These are phyloP conservation scores for Periconia sp. DNA, from an alignment of 2,329 filamentous ascomycete genomes.

Conservation along the genomic window DNA sequence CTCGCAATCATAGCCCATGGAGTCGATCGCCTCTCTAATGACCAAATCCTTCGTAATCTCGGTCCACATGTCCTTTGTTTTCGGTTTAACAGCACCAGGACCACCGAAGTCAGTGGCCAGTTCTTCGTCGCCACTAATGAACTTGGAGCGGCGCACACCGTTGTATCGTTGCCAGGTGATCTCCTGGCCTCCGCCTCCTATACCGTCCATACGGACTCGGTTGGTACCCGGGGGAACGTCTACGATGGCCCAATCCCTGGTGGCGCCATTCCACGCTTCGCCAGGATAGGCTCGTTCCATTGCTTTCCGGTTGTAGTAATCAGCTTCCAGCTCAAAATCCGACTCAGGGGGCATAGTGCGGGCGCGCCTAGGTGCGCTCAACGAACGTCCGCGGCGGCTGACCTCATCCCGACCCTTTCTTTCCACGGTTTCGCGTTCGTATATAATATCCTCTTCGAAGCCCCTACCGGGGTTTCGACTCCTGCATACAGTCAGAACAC, in stretches of 20 bases:
- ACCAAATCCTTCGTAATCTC: constrained; percentile 96
- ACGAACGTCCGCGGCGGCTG: constrained; percentile 42
- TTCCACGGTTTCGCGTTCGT: constrained; percentile 55
- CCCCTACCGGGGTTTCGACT: constrained; percentile 50
- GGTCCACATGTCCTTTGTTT: constrained; percentile 73
- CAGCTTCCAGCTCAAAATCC: constrained; percentile 57
- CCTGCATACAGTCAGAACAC: constrained; percentile 19
- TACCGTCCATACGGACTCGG: constrained; percentile 78
- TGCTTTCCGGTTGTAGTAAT: constrained; percentile 68
- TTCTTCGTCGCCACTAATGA: constrained; percentile 67
- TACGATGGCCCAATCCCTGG: constrained; percentile 77
- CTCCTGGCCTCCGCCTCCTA: constrained; percentile 73
- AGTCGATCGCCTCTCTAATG: constrained; percentile 80
- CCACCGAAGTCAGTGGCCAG: constrained; percentile 48
- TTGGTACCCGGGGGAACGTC: constrained; percentile 84
- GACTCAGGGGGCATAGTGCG: constrained; percentile 41
- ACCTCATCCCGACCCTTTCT: constrained; percentile 27
- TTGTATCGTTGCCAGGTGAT: constrained; percentile 79
- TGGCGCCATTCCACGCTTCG: constrained; percentile 73
- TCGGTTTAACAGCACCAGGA: constrained; percentile 35
- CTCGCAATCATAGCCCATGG: constrained; percentile 83
- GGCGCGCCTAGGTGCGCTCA: constrained; percentile 49
- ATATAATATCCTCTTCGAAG: constrained; percentile 67
- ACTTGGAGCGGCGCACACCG: constrained; percentile 73
- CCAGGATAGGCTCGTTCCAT: constrained; percentile 69